Conservation (phyloP, 2,329 filamentous ascomycete genomes). For the Aspergillus sp. region DNA sequence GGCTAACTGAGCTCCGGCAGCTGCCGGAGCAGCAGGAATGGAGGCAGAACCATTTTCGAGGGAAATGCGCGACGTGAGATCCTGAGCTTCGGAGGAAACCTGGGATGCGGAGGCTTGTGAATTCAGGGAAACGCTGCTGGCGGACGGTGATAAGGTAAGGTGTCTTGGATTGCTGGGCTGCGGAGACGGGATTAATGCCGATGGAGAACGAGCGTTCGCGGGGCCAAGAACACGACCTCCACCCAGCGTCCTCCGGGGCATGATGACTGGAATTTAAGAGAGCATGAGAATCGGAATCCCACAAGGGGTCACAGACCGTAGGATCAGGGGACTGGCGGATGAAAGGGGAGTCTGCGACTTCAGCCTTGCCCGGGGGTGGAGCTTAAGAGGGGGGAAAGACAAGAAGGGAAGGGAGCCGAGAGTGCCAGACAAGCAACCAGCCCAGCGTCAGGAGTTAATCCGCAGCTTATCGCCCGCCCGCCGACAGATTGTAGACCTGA, state of each 20-base stretch:
- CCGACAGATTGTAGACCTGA: constrained; percentile 11
- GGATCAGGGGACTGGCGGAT: background rate
- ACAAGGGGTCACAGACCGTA: constrained; percentile 14
- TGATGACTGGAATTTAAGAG: constrained; percentile 47
- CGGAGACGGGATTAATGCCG: constrained; percentile 48
- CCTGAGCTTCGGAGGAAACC: constrained; percentile 70
- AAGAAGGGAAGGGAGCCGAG: constrained; percentile 1
- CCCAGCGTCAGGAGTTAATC: constrained; percentile 15
- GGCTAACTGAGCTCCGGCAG: constrained; percentile 68
- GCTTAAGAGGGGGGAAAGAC: constrained; percentile 6
- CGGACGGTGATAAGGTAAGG: constrained; percentile 57
- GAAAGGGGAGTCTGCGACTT: background rate
- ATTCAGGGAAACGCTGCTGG: constrained; percentile 74
- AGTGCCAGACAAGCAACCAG: constrained; percentile 2
- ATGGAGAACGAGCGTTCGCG: constrained; percentile 76
- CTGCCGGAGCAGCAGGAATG: constrained; percentile 51
- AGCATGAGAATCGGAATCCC: constrained; percentile 35
- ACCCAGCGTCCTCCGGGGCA: constrained; percentile 85
- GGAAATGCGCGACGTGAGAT: constrained; percentile 79
- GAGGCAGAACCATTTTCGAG: constrained; percentile 61
- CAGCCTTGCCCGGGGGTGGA: constrained; percentile 10
- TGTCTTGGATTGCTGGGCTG: constrained; percentile 46
- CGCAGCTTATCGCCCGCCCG: constrained; percentile 11
- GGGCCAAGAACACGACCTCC: constrained; percentile 89
- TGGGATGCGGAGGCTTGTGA: constrained; percentile 74